Evolutionary conservation across 2,329 filamentous ascomycete genomes (phyloP).

Genomic region (Aspergillus fructus): DNA sequence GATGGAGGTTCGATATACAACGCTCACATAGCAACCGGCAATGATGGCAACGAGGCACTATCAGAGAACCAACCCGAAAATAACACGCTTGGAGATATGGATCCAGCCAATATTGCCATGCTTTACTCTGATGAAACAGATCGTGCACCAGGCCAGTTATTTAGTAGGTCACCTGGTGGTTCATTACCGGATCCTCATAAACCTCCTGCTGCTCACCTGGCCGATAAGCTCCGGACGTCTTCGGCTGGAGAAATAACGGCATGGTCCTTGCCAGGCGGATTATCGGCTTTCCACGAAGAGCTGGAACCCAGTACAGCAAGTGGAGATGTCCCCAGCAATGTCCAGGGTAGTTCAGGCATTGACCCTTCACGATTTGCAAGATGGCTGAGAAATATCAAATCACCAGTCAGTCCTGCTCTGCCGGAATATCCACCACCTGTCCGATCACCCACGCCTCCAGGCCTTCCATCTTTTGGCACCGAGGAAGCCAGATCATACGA

Average conservation of each 20-base stretch:
- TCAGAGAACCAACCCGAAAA: conserved; percentile 6
- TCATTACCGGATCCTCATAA: not conserved
- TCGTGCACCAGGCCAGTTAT: not conserved
- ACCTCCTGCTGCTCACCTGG: not conserved
- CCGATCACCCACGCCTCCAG: conserved; percentile 43
- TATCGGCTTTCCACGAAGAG: not conserved
- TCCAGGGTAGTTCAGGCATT: not conserved
- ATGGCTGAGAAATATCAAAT: conserved; percentile 25
- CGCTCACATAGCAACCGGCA: conserved; percentile 33
- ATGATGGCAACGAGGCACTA: conserved; percentile 19
- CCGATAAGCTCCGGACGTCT: not conserved
- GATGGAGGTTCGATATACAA: conserved; percentile 41
- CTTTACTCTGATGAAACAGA: conserved; percentile 21
- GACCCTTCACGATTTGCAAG: conserved; percentile 19
- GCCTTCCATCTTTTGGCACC: conserved; percentile 45
- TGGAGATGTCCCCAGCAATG: conserved; percentile 26
- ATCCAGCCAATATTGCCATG: conserved; percentile 30
- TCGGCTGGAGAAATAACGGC: not conserved
- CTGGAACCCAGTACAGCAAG: conserved; percentile 18
- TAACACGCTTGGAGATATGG: conserved; percentile 16
- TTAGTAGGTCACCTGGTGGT: not conserved
- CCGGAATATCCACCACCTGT: conserved; percentile 40
- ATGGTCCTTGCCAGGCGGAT: not conserved
- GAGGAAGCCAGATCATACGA: conserved; percentile 38
- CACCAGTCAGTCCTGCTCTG: conserved; percentile 30